These are phyloP conservation scores for Hyaloscypha bicolor DNA, from an alignment of 495 filamentous ascomycete species.

Conservation along the genomic window DNA sequence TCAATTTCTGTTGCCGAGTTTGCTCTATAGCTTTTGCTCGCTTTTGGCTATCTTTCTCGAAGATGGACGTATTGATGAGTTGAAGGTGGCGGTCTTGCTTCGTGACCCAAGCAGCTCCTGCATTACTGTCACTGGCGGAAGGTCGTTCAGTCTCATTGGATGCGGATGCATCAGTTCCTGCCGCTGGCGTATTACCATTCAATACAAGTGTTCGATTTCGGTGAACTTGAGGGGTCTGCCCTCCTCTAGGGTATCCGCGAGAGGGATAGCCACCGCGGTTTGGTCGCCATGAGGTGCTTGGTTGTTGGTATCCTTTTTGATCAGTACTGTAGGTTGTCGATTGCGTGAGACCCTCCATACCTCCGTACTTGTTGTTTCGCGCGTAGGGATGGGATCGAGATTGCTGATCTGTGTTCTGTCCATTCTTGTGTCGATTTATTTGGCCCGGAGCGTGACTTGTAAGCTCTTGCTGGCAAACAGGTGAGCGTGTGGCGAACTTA, in stretches of 20 bases:
- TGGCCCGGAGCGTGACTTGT: conserved; percentile 54
- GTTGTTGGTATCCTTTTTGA: conserved; percentile 30
- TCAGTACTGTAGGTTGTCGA: conserved; percentile 16
- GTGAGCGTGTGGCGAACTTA: conserved; percentile 40
- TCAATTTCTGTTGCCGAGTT: conserved; percentile 61
- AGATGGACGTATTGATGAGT: conserved; percentile 82
- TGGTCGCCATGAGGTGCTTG: conserved; percentile 32
- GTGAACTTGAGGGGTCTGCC: conserved; percentile 51
- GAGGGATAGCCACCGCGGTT: conserved; percentile 36
- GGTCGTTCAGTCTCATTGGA: conserved; percentile 40
- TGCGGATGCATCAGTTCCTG: conserved; percentile 38
- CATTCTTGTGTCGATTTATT: conserved; percentile 79
- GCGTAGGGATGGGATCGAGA: conserved; percentile 4
- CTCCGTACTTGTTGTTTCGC: conserved; percentile 13
- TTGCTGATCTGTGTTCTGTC: conserved; percentile 19
- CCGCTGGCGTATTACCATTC: conserved; percentile 50
- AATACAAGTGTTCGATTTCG: conserved; percentile 74
- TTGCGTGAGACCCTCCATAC: conserved; percentile 19
- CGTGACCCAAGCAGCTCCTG: conserved; percentile 63
- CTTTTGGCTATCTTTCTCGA: conserved; percentile 73
- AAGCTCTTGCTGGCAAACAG: conserved; percentile 15
- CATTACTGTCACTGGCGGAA: conserved; percentile 36
- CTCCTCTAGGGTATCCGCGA: conserved; percentile 44
- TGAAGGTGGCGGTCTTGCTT: conserved; percentile 86
- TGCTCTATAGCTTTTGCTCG: conserved; percentile 75